These are phyloP conservation scores for Vinca minor DNA, from an alignment of 257 asterid species.

Conservation along the genomic window DNA sequence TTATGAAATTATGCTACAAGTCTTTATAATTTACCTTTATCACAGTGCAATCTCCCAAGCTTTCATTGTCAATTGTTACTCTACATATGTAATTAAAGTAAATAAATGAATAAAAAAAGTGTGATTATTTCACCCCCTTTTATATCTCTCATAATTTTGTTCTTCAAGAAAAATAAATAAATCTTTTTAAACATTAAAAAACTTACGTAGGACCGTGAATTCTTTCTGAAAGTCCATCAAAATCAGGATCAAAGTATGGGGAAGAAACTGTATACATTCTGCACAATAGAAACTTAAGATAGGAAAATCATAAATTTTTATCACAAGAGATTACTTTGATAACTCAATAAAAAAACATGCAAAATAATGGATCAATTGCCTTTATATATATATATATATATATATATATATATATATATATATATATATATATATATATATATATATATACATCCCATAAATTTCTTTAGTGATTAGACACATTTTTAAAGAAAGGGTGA, in stretches of 20 bases:
- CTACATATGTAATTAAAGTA: slow-evolving; percentile 45
- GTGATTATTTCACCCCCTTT: neutral
- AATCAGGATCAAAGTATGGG: slow-evolving; percentile 75
- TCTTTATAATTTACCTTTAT: too few relatives aligned
- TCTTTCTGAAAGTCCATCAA: slow-evolving; percentile 63
- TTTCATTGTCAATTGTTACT: slow-evolving; percentile 56
- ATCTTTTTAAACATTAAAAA: neutral
- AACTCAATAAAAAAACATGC: too few relatives aligned
- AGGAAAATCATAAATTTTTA: neutral
- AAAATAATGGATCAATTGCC: too few relatives aligned
- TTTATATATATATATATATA: too few relatives aligned
- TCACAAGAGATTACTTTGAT: neutral
- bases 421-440: too few relatives aligned
- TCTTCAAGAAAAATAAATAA: neutral
- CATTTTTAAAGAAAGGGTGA: too few relatives aligned
- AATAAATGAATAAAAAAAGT: neutral
- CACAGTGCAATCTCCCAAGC: slow-evolving; percentile 45
- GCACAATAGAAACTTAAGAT: slow-evolving; percentile 5
- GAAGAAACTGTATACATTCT: slow-evolving; percentile 47
- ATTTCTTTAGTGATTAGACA: too few relatives aligned
- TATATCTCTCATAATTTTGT: neutral
- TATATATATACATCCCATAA: too few relatives aligned
- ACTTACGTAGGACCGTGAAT: slow-evolving; percentile 58
- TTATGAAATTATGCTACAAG: too few relatives aligned
- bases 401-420: too few relatives aligned